Evolutionary conservation across 176 grass and related monocot genomes (phyloP).

Genomic region (Oryza rufipogon): DNA sequence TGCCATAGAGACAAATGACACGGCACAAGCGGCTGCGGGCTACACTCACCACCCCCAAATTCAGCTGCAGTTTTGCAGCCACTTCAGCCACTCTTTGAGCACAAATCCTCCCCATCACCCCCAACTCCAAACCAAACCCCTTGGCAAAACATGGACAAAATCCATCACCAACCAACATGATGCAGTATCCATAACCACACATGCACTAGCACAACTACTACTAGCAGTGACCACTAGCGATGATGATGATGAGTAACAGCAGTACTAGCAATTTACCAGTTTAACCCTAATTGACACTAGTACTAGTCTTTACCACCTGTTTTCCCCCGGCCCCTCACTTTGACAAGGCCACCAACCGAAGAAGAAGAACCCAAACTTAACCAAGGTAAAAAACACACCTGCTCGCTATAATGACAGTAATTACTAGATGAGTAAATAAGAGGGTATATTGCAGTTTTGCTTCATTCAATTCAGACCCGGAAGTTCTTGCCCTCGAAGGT

Average conservation of each 20-base stretch:
- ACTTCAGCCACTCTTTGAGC: constrained; percentile 55
- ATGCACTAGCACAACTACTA: neutral
- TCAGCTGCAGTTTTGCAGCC: constrained; percentile 54
- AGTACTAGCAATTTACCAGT: neutral
- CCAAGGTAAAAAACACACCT: neutral
- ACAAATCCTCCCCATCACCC: neutral
- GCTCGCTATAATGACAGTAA: neutral
- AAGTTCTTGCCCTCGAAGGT: constrained; percentile 92
- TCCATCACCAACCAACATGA: constrained; percentile 12
- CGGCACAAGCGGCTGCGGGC: constrained; percentile 62
- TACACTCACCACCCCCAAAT: constrained; percentile 39
- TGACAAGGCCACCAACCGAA: neutral
- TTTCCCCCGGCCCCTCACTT: neutral
- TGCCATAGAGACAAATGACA: constrained; percentile 44
- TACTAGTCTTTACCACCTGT: neutral
- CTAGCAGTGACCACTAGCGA: neutral
- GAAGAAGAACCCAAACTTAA: neutral
- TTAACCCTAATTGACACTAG: neutral
- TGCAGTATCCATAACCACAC: neutral
- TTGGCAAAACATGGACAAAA: constrained; percentile 8
- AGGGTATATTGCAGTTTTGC: neutral
- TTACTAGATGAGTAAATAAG: neutral
- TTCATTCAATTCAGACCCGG: constrained; percentile 34
- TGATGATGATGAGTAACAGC: neutral
- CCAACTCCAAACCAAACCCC: neutral